phyloP scores from a whole-genome alignment of 768 basidiomycete genomes.

The Lentinula aciculospora region DNA sequence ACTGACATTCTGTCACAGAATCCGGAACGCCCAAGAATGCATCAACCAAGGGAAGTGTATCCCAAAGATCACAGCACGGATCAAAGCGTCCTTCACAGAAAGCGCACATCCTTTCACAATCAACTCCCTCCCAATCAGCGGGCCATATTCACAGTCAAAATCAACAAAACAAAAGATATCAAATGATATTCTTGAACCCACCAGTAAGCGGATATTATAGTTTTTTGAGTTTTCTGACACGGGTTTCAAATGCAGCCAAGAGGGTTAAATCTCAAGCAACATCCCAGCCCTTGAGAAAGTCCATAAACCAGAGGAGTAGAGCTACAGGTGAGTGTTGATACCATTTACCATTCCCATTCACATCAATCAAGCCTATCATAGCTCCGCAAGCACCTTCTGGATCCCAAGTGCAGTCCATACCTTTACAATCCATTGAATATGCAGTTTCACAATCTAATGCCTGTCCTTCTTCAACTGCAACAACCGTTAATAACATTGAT shows the following conservation, averaged over 20 bases:
- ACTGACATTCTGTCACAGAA: not conserved
- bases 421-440: not conserved
- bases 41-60: not conserved
- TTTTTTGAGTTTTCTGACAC: not conserved
- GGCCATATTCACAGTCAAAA: not conserved
- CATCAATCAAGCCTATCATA: too few relatives aligned
- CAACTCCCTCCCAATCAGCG: too few relatives aligned
- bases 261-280: too few relatives aligned
- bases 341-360: too few relatives aligned
- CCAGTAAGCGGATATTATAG: not conserved
- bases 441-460: not conserved
- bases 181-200: not conserved
- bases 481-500: not conserved
- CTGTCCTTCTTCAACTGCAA: not conserved
- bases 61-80: not conserved
- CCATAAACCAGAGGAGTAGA: too few relatives aligned
- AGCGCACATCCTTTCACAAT: not conserved
- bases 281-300: too few relatives aligned
- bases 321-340: too few relatives aligned
- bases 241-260: too few relatives aligned
- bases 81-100: not conserved
- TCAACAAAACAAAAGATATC: not conserved
- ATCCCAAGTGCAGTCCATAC: not conserved
- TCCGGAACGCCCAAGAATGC: not conserved
- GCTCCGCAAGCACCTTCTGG: too few relatives aligned